Evolutionary conservation across 176 grass and related monocot species (phyloP), one percentile per base, ranked within the genome.

Genomic region (Olyra latifolia): DNA sequence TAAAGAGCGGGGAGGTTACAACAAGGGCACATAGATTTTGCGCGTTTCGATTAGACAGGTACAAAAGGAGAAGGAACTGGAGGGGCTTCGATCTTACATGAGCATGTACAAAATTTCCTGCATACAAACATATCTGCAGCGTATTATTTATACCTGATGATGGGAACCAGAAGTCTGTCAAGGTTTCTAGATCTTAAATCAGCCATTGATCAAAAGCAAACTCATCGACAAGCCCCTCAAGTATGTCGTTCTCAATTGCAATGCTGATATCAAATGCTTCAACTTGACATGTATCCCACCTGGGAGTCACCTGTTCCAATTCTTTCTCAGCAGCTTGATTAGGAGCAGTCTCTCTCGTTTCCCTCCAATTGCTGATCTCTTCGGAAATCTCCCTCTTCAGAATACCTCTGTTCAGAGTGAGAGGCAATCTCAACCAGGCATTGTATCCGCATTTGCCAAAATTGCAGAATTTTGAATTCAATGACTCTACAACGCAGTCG

Each of bases 401-500:
- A 62, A 46, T 10, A 62, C 89, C 91, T 66, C 56, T 76, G 70
- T 41, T 92, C 66, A 87, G 60, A 55, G 55, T 42, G 38, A 70
- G 61, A 14, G 67, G 81, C 42, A 84, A 1, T 27, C 75, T 64
- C 59, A 87, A 29, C 89, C 80, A 94, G 12, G 23, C 78, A 29
- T 82, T 87, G 53, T 90, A 94, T 24, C 87, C 95, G 0, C 85
- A 90, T 79, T 89, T 92, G 19, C 87, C 88, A 1, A 97, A 85
- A 24, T 84, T 39, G 5, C 87, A 17, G 58, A 85, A 94, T 49
- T 80, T 97, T 3, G 41, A 77, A 77, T 92, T 80, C 80, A 97
- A 65, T 23, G 76, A 92, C 32, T 97, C 84, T 5, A 92, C 60
- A 17, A 97, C 92, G 85, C 92, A 94, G 78, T 97, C 89, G 10